Percentiles rank a stretch among this genome's conserved stretches.
Conservation (phyloP, 2,329 filamentous ascomycete genomes). For the Fusarium lyarnte region DNA sequence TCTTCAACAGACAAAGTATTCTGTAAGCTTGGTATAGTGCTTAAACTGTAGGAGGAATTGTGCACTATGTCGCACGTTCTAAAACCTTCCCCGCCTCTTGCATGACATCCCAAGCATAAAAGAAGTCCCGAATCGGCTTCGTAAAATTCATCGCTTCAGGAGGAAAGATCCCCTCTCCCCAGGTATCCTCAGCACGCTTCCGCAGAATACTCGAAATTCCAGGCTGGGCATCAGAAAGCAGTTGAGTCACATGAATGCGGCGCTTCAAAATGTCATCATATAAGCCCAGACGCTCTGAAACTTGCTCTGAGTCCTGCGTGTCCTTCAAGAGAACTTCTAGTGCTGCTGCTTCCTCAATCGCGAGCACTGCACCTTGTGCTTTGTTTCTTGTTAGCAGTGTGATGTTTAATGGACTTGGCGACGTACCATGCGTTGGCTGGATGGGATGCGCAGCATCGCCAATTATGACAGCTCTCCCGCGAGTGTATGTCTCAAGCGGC, state of each 20-base stretch:
- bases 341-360: not conserved
- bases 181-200: not conserved
- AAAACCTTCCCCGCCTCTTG: not conserved
- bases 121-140: not conserved
- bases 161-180: not conserved
- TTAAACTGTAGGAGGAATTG: too few relatives aligned
- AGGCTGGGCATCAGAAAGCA: not conserved
- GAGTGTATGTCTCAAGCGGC: not conserved
- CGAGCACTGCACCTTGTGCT: not conserved
- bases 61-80: fast-evolving
- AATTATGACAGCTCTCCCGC: not conserved
- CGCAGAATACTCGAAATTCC: not conserved
- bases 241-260: not conserved
- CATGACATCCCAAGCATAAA: not conserved
- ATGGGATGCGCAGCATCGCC: slow-evolving; percentile 3
- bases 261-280: not conserved
- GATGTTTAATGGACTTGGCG: fast-evolving
- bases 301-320: fast-evolving
- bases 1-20: too few relatives aligned
- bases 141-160: not conserved
- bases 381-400: fast-evolving
- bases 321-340: not conserved
- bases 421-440: not conserved
- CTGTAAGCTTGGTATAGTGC: too few relatives aligned
- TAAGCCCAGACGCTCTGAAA: fast-evolving